Conservation (phyloP, 352 stramenopile species). For the Globisporangium cylindrosporum region DNA sequence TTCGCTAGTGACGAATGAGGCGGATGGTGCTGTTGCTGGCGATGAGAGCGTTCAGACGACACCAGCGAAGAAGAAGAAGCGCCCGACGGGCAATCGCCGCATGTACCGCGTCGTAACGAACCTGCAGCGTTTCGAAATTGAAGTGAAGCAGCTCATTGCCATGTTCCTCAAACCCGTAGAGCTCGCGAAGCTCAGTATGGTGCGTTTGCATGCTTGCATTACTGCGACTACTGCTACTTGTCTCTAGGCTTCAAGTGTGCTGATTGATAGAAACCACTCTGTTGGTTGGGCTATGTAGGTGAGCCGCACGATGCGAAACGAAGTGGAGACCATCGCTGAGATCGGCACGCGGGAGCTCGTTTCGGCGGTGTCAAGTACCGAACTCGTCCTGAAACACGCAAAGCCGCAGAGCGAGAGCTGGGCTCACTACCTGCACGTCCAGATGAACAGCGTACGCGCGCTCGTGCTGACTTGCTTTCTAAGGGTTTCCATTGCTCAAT, state of each 20-base stretch:
- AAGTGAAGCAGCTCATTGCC: slow-evolving; percentile 45
- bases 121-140: slow-evolving; percentile 46
- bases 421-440: slow-evolving; percentile 64
- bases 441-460: slow-evolving; percentile 61
- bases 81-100: neutral
- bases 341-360: slow-evolving; percentile 38
- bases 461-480: neutral
- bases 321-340: slow-evolving; percentile 57
- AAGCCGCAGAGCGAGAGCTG: slow-evolving; percentile 51
- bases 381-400: slow-evolving; percentile 44
- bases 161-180: slow-evolving; percentile 39
- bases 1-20: neutral
- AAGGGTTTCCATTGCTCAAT: neutral
- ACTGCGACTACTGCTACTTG: neutral
- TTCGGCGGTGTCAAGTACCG: slow-evolving; percentile 22
- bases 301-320: slow-evolving; percentile 32
- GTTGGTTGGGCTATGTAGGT: slow-evolving; percentile 31
- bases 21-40: neutral
- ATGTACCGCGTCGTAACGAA: slow-evolving; percentile 34
- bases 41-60: neutral
- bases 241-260: neutral
- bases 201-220: slow-evolving; percentile 20
- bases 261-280: neutral
- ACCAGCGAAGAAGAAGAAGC: slow-evolving; percentile 10
- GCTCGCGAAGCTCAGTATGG: slow-evolving; percentile 58